These are phyloP conservation scores for Pulveroboletus sp. DNA, from an alignment of 768 basidiomycete genomes.

Conservation along the genomic window DNA sequence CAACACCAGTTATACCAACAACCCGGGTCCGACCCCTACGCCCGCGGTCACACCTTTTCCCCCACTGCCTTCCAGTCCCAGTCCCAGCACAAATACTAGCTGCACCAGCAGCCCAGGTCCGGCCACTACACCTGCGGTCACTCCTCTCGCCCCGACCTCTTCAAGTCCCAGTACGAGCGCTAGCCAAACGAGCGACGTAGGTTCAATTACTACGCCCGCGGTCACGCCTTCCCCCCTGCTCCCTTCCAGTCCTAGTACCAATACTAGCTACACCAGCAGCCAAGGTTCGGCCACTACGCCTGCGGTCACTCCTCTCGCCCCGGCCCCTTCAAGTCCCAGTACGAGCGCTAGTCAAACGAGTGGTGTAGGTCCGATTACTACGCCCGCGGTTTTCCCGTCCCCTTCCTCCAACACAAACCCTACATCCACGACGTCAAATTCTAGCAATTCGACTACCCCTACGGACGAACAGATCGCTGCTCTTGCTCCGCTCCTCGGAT, in stretches of 20 bases:
- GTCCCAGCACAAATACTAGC: too few relatives aligned
- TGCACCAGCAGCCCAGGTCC: too few relatives aligned
- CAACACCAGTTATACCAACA: background rate
- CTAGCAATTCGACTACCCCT: conserved; percentile 10
- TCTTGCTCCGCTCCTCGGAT: conserved; percentile 58
- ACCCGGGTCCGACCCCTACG: background rate
- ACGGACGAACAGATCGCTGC: conserved; percentile 31
- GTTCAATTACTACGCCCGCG: too few relatives aligned
- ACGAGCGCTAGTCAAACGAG: background rate
- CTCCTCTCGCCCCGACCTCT: background rate
- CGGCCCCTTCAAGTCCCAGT: background rate
- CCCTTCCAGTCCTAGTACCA: too few relatives aligned
- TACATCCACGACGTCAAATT: background rate
- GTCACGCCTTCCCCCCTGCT: conserved; percentile 2
- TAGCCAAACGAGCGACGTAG: background rate
- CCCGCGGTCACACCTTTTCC: too few relatives aligned
- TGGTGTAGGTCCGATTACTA: background rate
- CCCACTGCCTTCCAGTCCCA: background rate
- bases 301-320: background rate
- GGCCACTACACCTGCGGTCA: background rate
- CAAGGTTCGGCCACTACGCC: background rate
- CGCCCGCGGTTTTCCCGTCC: too few relatives aligned
- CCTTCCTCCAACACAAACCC: conserved; percentile 1
- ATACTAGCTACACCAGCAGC: too few relatives aligned
- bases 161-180: background rate